These are phyloP conservation scores for Fusarium zealandicum DNA, from an alignment of 2,329 filamentous ascomycete species.

Conservation along the genomic window DNA sequence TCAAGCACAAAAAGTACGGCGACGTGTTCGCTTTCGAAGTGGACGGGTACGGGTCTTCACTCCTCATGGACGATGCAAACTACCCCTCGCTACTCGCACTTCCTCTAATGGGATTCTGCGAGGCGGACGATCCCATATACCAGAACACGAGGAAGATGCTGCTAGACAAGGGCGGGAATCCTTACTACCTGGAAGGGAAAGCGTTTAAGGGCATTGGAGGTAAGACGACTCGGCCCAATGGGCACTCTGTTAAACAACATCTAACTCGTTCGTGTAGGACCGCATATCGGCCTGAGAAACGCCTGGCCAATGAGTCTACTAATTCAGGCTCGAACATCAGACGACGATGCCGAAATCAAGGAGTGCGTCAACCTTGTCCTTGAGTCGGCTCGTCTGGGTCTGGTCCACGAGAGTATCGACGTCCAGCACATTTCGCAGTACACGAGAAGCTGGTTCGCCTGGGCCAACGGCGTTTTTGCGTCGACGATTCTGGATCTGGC, in stretches of 20 bases:
- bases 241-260: too few species aligned
- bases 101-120: slow-evolving; percentile 79
- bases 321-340: slow-evolving; percentile 87
- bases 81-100: slow-evolving; percentile 81
- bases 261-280: slow-evolving; percentile 48
- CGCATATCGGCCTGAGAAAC: slow-evolving; percentile 81
- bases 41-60: slow-evolving; percentile 82
- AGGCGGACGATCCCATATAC: slow-evolving; percentile 72
- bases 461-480: slow-evolving; percentile 97
- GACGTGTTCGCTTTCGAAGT: slow-evolving; percentile 87
- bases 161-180: slow-evolving; percentile 77
- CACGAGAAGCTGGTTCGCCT: slow-evolving; percentile 94
- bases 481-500: slow-evolving; percentile 91
- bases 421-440: slow-evolving; percentile 73
- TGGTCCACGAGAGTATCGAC: slow-evolving; percentile 92
- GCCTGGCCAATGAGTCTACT: slow-evolving; percentile 98
- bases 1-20: slow-evolving; percentile 77
- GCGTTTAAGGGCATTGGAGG: slow-evolving; percentile 90
- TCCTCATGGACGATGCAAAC: slow-evolving; percentile 91
- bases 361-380: slow-evolving; percentile 78
- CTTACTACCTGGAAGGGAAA: slow-evolving; percentile 81
- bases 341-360: slow-evolving; percentile 82
- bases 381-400: slow-evolving; percentile 74
- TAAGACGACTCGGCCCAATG: slow-evolving; percentile 44
- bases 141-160: slow-evolving; percentile 85